Percentiles rank a stretch among this genome's conserved stretches.
phyloP scores from a whole-genome alignment of 2,329 filamentous ascomycete genomes.

The Aureobasidium mangrovei region DNA sequence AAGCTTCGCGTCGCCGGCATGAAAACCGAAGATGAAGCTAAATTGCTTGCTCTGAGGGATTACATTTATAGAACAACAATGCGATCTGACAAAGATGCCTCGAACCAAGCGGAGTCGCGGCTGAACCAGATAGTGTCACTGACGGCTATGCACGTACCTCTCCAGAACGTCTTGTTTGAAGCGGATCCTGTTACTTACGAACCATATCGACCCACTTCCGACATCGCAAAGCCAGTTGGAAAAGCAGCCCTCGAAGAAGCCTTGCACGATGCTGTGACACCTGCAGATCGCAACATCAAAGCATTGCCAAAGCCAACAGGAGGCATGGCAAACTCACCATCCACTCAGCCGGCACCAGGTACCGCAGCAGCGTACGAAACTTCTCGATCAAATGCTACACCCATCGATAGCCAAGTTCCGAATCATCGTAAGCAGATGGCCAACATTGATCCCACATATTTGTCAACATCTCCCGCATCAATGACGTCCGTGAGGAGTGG shows the following conservation, averaged over 20 bases:
- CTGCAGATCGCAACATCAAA: background rate
- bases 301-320: slow-evolving; percentile 1
- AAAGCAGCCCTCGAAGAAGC: slow-evolving; percentile 72
- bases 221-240: background rate
- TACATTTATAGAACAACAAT: slow-evolving; percentile 83
- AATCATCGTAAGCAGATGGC: slow-evolving; percentile 10
- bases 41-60: slow-evolving; percentile 75
- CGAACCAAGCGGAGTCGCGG: slow-evolving; percentile 31
- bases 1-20: slow-evolving; percentile 79
- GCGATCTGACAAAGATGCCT: slow-evolving; percentile 52
- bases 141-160: slow-evolving; percentile 65
- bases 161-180: slow-evolving; percentile 89
- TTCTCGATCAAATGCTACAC: background rate
- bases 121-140: slow-evolving; percentile 66
- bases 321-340: slow-evolving; percentile 2
- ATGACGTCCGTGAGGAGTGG: slow-evolving; percentile 24
- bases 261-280: slow-evolving; percentile 81
- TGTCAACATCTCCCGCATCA: slow-evolving; percentile 29
- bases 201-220: slow-evolving; percentile 14
- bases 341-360: background rate
- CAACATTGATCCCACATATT: slow-evolving; percentile 20
- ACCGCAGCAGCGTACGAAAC: background rate
- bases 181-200: slow-evolving; percentile 52
- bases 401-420: background rate
- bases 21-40: slow-evolving; percentile 74